Evolutionary conservation across 352 stramenopile species (phyloP), one percentile per base, ranked within the genome.

Genomic region (Aphanomyces astaci): DNA sequence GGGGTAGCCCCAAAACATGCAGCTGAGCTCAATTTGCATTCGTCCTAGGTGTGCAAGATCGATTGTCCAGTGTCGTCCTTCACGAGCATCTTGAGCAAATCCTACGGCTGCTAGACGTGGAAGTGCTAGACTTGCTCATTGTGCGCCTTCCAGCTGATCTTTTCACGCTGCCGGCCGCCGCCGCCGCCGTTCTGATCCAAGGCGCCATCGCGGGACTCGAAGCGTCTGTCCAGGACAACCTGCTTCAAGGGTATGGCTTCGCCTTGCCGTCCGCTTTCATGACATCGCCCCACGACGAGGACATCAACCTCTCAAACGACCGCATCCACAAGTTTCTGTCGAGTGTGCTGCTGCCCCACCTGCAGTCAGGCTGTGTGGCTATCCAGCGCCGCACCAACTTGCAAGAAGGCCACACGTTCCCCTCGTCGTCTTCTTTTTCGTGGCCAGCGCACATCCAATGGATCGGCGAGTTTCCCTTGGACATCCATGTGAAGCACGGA

Each of bases 101-200:
- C 2, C 71, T 77, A 22, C 39, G 79, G 2, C 80, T 81, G 27
- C 52, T 89, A 30, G 72, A 85, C 54, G 70, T 94, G 30, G 78
- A 92, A 45, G 75, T 73, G 17, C 32, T 92, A 3, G 85, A 94
- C 30, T 15, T 68, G 5, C 11, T 60, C 19, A 17, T 68, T 5
- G 33, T 68, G 4, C 62, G 62, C 27, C 62, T 68, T 0, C 62
- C 62, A 17, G 11, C 40, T 19, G 62, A 32, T 10, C 17, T 68
- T n/a, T 33, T 68, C 11, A 3, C 71, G 80, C 90, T 56, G 72
- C 86, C 27, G 73, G 84, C 5, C 73, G 76, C 53, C 81, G 82
- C 57, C 74, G 56, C 78, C 84, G 71, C 90, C 80, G 72, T 90
- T 80, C 43, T 83, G 82, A 22, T 92, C 87, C 63, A 76, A 76